A percentile compares a stretch with the other conserved stretches of the same genome.
These are phyloP conservation scores for Lachnellula suecica DNA, from an alignment of 2,329 filamentous ascomycete genomes.

Conservation along the genomic window DNA sequence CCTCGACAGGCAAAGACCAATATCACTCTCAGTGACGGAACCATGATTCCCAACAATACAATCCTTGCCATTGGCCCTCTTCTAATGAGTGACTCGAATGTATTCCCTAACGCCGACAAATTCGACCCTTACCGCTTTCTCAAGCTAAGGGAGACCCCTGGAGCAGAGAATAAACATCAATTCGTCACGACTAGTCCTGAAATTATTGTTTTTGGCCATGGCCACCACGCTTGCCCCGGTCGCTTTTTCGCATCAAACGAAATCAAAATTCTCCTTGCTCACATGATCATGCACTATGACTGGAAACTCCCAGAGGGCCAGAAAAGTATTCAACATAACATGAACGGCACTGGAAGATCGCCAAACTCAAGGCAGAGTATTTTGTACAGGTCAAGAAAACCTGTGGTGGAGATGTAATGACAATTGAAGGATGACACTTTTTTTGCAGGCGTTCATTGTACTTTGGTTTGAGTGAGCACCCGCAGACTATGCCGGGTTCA, in stretches of 20 bases:
- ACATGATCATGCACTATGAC: no score
- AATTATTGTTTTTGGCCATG: slow-evolving; percentile 40
- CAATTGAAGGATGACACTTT: no score
- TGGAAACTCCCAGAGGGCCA: no score
- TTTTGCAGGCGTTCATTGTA: no score
- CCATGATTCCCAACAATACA: slow-evolving; percentile 32
- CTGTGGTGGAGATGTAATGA: no score
- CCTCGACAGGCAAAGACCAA: slow-evolving; percentile 19
- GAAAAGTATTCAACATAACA: no score
- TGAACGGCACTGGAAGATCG: no score
- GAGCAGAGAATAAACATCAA: slow-evolving; percentile 31
- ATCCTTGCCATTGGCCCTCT: slow-evolving; percentile 27
- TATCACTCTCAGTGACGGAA: slow-evolving; percentile 35
- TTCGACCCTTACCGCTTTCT: slow-evolving; percentile 28
- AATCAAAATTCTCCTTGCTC: slow-evolving; percentile 50
- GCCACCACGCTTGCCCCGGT: slow-evolving; percentile 43
- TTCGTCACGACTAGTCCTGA: slow-evolving; percentile 36
- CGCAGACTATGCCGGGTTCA: no score
- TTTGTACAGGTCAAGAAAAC: no score
- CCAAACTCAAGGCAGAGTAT: no score
- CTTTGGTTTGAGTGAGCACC: no score
- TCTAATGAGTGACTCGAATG: no score
- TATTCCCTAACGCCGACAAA: slow-evolving; percentile 7
- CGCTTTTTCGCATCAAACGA: slow-evolving; percentile 41
- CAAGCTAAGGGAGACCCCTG: slow-evolving; percentile 20